phyloP scores from a whole-genome alignment of 352 stramenopile genomes.

The Phytopythium aichiense region DNA sequence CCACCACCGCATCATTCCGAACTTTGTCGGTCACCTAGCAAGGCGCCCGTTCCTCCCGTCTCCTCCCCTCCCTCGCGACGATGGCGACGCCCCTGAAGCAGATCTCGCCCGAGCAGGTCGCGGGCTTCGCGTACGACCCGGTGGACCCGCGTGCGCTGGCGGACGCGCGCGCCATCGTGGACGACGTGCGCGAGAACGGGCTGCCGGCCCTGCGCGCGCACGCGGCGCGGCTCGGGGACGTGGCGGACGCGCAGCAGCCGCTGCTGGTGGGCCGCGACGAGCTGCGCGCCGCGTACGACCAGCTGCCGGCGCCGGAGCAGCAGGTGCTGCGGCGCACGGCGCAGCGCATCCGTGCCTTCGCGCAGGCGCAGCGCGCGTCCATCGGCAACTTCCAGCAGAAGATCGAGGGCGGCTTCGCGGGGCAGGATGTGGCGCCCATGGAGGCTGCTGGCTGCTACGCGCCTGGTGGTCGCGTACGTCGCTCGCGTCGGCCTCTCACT shows the following conservation, averaged over 20 bases:
- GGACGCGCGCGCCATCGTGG: slow-evolving; percentile 63
- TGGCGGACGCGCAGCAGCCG: slow-evolving; percentile 30
- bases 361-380: slow-evolving; percentile 89
- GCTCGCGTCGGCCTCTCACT: not conserved
- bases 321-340: slow-evolving; percentile 86
- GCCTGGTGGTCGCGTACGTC: slow-evolving; percentile 87
- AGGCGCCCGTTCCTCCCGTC: not conserved
- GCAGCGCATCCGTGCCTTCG: slow-evolving; percentile 90
- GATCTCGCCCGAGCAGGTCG: slow-evolving; percentile 62
- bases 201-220: slow-evolving; percentile 45
- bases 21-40: not conserved
- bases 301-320: slow-evolving; percentile 64
- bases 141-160: slow-evolving; percentile 59
- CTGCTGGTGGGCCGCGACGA: slow-evolving; percentile 55
- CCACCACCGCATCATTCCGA: not conserved
- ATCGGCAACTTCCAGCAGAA: slow-evolving; percentile 92
- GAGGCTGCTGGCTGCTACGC: slow-evolving; percentile 95
- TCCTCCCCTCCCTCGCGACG: not conserved
- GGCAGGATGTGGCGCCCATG: slow-evolving; percentile 89
- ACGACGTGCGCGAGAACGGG: slow-evolving; percentile 54
- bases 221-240: slow-evolving; percentile 63
- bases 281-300: slow-evolving; percentile 84
- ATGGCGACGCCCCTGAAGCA: slow-evolving; percentile 58
- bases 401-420: slow-evolving; percentile 94
- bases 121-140: slow-evolving; percentile 76